Conservation (phyloP, 1,139 yeast genomes). For the Petasospora fabianii region DNA sequence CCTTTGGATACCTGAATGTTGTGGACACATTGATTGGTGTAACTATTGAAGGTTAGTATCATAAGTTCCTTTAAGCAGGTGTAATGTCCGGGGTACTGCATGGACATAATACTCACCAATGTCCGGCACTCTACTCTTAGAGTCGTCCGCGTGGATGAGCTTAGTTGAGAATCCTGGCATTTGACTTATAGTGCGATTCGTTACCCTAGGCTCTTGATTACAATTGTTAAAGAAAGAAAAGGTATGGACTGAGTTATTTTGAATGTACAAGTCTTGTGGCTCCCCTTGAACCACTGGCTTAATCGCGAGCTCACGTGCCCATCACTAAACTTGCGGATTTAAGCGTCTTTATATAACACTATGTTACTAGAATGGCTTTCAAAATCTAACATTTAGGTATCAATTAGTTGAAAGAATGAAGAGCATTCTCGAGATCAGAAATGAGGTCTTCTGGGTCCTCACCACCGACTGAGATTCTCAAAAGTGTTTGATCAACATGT, state of each 20-base stretch:
- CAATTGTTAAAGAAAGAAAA: no score
- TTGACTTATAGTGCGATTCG: background rate
- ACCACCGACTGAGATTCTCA: constrained; percentile 76
- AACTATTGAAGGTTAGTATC: constrained; percentile 32
- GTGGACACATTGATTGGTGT: constrained; percentile 84
- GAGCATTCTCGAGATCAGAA: constrained; percentile 70
- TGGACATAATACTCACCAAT: constrained; percentile 25
- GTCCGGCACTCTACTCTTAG: constrained; percentile 35
- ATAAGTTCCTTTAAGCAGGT: no score
- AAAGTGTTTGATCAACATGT: constrained; percentile 47
- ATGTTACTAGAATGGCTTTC: no score
- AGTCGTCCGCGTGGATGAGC: constrained; percentile 63
- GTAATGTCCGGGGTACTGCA: background rate
- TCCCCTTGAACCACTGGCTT: no score
- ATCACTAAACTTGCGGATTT: no score
- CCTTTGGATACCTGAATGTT: constrained; percentile 61
- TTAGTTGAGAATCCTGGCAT: constrained; percentile 45
- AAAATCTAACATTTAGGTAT: no score
- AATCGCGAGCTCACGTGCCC: no score
- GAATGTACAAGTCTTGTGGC: no score
- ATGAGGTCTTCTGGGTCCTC: constrained; percentile 79
- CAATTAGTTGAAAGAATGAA: constrained; percentile 29
- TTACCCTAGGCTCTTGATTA: no score
- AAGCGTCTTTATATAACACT: no score
- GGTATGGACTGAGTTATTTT: no score